Evolutionary conservation across 2,329 filamentous ascomycete species (phyloP), one percentile per base, ranked within the genome.

Genomic region (Fusarium poae): DNA sequence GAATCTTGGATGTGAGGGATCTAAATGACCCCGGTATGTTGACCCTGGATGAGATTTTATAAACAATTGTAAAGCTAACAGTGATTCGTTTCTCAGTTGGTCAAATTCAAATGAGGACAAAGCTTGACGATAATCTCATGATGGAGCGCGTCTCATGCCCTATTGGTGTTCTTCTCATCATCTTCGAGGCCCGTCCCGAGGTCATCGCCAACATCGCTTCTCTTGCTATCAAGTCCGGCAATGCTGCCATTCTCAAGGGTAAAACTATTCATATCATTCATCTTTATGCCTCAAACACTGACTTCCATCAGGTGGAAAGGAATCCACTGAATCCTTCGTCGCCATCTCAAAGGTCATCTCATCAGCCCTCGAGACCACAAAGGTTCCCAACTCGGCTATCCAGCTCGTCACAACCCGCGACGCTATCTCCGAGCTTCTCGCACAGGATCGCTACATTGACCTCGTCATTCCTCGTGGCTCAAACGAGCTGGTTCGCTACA

Each of bases 141-240:
- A 86, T 99, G 62, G 93, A 97, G 77, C 90, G 94, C 67, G 92
- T 97, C 46, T 94, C 93, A 40, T 97, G 93, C 77, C 96, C 96
- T 8, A 98, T 99, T 72, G 96, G 96, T 62, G 94, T 98, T n/a
- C 88, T 99, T 42, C 87, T 99, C 71, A 96, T 99, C 81, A 98
- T 99, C 76, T 99, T 99, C 77, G 96, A 99, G 82, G 96, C 96
- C 35, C 91, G 96, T 10, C 96, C 96, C 9, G 96, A 99, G 81
- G 96, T 99, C 70, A 97, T 99, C 76, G 96, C 95, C 77, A 99
- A 99, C 80, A 98, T 99, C 76, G 94, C 96, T 67, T 93, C 94
- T 6, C 85, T 99, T 25, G 94, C 96, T 37, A 92, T 99, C 80
- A 99, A 99, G 79, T 98, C 95, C 15, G 96, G 94, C 74, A 99